Base-by-base conservation (phyloP, 768 basidiomycete genomes). In the Jaapia argillacea region DNA sequence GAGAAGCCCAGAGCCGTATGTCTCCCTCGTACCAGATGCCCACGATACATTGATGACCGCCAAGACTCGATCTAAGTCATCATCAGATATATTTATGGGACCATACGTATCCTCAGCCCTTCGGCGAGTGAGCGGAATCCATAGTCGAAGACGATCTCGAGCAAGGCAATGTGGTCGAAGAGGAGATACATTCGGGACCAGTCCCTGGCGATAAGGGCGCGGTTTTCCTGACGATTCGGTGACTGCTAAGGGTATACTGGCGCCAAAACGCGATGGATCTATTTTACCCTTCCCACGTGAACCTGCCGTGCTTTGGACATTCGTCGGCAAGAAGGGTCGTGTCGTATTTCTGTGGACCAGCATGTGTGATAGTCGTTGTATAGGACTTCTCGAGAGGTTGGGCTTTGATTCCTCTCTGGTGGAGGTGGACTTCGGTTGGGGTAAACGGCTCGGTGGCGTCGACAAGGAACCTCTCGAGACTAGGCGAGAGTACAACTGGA, bases 1-100 rank as follows among this genome's bases (percentile, higher is more conserved):
- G 0, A 70, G 52, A 0, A 75, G 54, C 0, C 70, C 66, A 0
- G 63, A 43, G 0, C 65, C 64, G 43, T 75, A 72, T 0, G 59
- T 52, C 14, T 58, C 57, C 2, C 47, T 38, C 0, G 68, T 73
- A 5, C 48, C n/a, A n/a, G n/a, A n/a, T n/a, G n/a, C n/a, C n/a
- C n/a, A n/a, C n/a, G n/a, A n/a, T n/a, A n/a, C n/a, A n/a, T n/a
- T n/a, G n/a, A n/a, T n/a, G n/a, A n/a, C n/a, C n/a, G n/a, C n/a
- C n/a, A n/a, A n/a, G n/a, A n/a, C n/a, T n/a, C n/a, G n/a, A n/a
- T n/a, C n/a, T n/a, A n/a, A n/a, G n/a, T n/a, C n/a, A n/a, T n/a
- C n/a, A n/a, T n/a, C n/a, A n/a, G n/a, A n/a, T n/a, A n/a, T n/a
- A n/a, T n/a, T n/a, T n/a, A n/a, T n/a, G n/a, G n/a, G n/a, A n/a